Evolutionary conservation across 805 yeast genomes (phyloP), one percentile per base, ranked within the genome.

Genomic region (Ascoidea tarda): DNA sequence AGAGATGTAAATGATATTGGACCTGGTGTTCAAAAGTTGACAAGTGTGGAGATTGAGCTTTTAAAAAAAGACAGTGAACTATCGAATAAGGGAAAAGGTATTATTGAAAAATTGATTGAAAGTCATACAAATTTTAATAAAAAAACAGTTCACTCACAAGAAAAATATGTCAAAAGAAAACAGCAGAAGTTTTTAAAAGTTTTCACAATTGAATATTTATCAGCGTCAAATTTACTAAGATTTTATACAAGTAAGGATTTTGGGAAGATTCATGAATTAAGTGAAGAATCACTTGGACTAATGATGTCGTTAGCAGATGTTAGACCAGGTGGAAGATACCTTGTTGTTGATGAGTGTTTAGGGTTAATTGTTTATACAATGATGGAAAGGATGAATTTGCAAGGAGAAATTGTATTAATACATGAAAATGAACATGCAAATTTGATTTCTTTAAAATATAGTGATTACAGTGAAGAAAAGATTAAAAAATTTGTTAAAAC

Each of bases 381-480:
- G 75, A 63, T 93, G 67, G 99, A 93, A 64, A 74, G 97, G 63
- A 87, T 95, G 91, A 81, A 80, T 55, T 78, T 79, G 5, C 50
- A 62, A 1, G 96, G 96, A 12, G 69, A 78, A 51, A 79, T 93
- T 48, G 73, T 87, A 2, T 74, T 87, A 21, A 72, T 82, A 1
- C 97, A 93, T 67, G 99, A 93, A 63, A 88, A 88, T 66, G 99
- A 93, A 65, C 97, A 91, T 63, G 82, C 96, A 2, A 90, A 90
- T 62, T 69, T 82, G 32, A 84, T 84, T 54, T 78, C 86, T 0
- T 67, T 91, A 53, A 76, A 78, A 56, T 80, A 79, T 61, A 75
- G 88, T 49, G 83, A 85, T 62, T 80, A 76, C 62, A 62, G 85
- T 1, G 79, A 76, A 33, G 77, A 74, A 32, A 64, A 72, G 49